Base-by-base conservation (phyloP, 2,329 filamentous ascomycete genomes). In the Huntiella abstrusa region DNA sequence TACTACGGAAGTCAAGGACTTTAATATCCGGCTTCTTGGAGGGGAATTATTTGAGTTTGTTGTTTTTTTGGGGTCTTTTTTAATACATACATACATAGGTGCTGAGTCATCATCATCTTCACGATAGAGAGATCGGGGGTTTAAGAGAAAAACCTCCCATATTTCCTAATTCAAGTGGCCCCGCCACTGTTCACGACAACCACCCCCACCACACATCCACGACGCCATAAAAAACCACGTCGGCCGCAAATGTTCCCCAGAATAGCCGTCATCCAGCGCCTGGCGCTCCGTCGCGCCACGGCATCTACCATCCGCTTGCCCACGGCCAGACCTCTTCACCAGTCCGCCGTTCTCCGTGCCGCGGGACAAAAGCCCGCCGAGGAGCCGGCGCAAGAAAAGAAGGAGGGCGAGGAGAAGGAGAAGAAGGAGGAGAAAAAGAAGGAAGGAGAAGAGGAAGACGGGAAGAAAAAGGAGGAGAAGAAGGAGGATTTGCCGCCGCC, bases 401-500 rank as follows among this genome's bases (percentile, higher is more conserved):
- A 59, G 47, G 55, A 62, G 45, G 58, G 57, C 49, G 60, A 67
- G 44, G 54, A 61, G 48, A 63, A 65, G 52, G 46, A 57, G 44
- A 34, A 49, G n/a, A 34, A 49, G n/a, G 33, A 22, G 13, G 19
- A 4, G 57, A 35, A 32, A 42, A 45, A 35, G 41, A 44, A 53
- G 5, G 49, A 43, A 55, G 55, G 43, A 55, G 59, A 48, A 55
- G 41, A 65, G 43, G 56, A 64, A 5, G 62, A 68, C 36, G 57
- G 55, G 10, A 59, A 64, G 39, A 61, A 70, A 41, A 65, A 71
- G 39, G 64, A 71, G 43, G 64, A 70, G 48, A 66, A 75, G 55
- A 66, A 75, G 52, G 75, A 83, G 55, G 75, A 85, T 51, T 62
- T 75, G 22, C 80, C 87, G 10, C 84, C 88, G 16, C 88, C 87